Evolutionary conservation across 2,329 filamentous ascomycete genomes (phyloP).

Genomic region (Cytospora mali): DNA sequence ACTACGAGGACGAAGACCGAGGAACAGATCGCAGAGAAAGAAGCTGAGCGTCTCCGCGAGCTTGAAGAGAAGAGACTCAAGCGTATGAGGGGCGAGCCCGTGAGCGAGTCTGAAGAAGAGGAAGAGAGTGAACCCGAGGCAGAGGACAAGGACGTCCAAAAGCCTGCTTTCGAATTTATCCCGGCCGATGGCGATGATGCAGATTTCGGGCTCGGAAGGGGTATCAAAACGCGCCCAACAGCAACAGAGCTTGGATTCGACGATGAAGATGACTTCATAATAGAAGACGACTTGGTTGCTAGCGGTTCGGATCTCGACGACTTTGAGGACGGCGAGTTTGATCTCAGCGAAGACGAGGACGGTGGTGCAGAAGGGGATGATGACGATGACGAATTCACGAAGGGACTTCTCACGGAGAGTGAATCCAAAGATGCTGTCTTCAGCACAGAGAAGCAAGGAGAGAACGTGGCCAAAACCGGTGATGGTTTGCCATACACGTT

Average conservation of each 20-base stretch:
- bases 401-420: conserved; percentile 64
- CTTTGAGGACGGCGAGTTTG: conserved; percentile 54
- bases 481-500: conserved; percentile 79
- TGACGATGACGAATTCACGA: conserved; percentile 69
- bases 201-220: conserved; percentile 62
- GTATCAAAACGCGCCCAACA: conserved; percentile 59
- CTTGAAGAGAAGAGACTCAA: conserved; percentile 80
- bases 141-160: conserved; percentile 42
- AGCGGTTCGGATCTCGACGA: conserved; percentile 71
- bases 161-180: conserved; percentile 35
- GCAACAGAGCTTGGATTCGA: conserved; percentile 73
- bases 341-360: conserved; percentile 50
- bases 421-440: conserved; percentile 59
- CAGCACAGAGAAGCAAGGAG: conserved; percentile 47
- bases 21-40: conserved; percentile 79
- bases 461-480: conserved; percentile 46
- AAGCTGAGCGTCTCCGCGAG: conserved; percentile 74
- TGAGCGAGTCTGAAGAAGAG: conserved; percentile 65
- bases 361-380: conserved; percentile 41
- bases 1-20: conserved; percentile 88
- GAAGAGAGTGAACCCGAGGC: conserved; percentile 46
- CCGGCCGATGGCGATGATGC: conserved; percentile 48
- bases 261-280: conserved; percentile 90
- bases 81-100: conserved; percentile 85
- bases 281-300: conserved; percentile 86